phyloP scores from a whole-genome alignment of 2,329 filamentous ascomycete species.

The Stromatinia cepivora region DNA sequence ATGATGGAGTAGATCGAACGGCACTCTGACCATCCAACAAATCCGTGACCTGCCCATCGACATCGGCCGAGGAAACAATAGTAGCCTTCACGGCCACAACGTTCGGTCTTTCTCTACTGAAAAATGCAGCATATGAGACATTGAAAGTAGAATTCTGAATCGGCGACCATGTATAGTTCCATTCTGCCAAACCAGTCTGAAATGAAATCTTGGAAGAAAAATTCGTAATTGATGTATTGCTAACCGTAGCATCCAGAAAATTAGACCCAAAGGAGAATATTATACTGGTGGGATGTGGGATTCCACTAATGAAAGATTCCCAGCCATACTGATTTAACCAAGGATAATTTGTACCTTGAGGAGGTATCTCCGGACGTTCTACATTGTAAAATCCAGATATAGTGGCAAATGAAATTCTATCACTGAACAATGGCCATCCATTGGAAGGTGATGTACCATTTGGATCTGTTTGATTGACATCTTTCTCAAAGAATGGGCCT shows the following conservation, averaged over 20 bases:
- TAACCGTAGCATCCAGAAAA: constrained; percentile 61
- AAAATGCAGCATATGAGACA: constrained; percentile 61
- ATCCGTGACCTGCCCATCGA: constrained; percentile 62
- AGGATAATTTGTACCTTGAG: constrained; percentile 61
- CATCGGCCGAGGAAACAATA: constrained; percentile 54
- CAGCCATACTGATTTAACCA: constrained; percentile 70
- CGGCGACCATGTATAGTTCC: constrained; percentile 68
- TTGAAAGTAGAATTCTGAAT: constrained; percentile 50
- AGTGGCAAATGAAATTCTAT: constrained; percentile 65
- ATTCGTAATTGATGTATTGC: constrained; percentile 56
- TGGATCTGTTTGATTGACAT: constrained; percentile 39
- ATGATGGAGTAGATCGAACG: constrained; percentile 60
- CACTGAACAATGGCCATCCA: constrained; percentile 67
- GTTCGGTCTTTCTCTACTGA: constrained; percentile 45
- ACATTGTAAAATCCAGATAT: constrained; percentile 66
- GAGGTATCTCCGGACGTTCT: constrained; percentile 50
- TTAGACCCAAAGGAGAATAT: constrained; percentile 56
- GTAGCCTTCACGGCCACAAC: constrained; percentile 54
- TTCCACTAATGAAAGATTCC: constrained; percentile 69
- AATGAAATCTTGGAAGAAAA: constrained; percentile 64
- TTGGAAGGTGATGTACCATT: constrained; percentile 46
- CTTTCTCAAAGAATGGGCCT: constrained; percentile 40
- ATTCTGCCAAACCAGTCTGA: constrained; percentile 61
- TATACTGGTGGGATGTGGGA: constrained; percentile 67
- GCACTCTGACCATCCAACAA: constrained; percentile 67